A percentile compares a stretch with the other conserved stretches of the same genome.
Evolutionary conservation across 768 basidiomycete genomes (phyloP).

Genomic region (Cystobasidium ongulense): DNA sequence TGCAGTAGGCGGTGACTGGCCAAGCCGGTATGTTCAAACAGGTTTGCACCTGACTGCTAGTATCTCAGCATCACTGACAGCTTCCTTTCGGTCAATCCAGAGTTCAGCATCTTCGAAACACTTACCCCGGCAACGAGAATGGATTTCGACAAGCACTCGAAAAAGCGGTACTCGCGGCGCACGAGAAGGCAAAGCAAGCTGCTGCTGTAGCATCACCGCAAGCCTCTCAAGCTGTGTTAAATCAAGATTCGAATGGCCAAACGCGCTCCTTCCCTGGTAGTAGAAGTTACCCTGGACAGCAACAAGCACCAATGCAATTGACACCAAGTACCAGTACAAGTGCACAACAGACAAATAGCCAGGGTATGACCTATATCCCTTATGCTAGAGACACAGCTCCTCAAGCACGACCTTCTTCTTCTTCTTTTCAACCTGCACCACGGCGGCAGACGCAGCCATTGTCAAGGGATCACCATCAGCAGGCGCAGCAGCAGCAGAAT

Average conservation of each 20-base stretch:
- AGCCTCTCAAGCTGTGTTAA: not conserved
- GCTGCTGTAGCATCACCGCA: not conserved
- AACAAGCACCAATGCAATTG: not conserved
- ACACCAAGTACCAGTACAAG: not conserved
- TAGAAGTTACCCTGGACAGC: slow-evolving; percentile 20
- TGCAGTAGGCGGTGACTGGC: slow-evolving; percentile 17
- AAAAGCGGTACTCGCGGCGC: not conserved
- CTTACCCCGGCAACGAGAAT: not conserved
- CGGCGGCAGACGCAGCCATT: not conserved
- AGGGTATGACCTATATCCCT: not conserved
- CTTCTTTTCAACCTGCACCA: too few species aligned
- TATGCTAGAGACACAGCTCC: slow-evolving; percentile 7
- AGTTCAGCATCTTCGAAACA: slow-evolving; percentile 2
- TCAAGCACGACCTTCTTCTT: not conserved
- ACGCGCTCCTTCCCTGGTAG: not conserved
- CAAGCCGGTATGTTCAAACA: not conserved
- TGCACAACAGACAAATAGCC: not conserved
- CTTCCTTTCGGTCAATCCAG: not conserved
- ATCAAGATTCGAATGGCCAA: not conserved
- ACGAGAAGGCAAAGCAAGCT: not conserved
- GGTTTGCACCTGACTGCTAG: too few species aligned
- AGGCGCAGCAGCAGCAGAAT: not conserved
- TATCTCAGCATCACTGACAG: not conserved
- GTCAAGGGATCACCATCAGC: not conserved
- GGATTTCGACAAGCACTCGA: slow-evolving; percentile 4